Percentiles rank a stretch among this genome's conserved stretches.
Conservation (phyloP, 2,329 filamentous ascomycete genomes). For the Colletotrichum lupini region DNA sequence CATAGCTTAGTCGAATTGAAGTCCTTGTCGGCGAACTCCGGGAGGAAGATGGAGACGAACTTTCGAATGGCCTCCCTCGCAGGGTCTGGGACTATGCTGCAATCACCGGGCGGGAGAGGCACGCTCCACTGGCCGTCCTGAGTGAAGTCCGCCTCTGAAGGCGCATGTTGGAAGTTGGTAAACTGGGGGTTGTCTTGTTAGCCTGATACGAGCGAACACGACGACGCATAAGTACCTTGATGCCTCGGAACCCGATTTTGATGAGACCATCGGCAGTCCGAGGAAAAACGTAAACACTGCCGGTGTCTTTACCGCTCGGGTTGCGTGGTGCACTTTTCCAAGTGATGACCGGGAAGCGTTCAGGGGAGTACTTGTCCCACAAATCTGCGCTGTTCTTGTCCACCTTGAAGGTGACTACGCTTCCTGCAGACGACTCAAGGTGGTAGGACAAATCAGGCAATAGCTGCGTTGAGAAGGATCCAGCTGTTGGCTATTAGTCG, state of each 20-base stretch:
- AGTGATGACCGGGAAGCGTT: slow-evolving; percentile 45
- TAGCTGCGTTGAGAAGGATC: slow-evolving; percentile 45
- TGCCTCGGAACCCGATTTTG: slow-evolving; percentile 45
- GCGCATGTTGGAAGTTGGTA: slow-evolving; percentile 45
- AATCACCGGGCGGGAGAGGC: slow-evolving; percentile 41
- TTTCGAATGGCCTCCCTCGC: slow-evolving; percentile 39
- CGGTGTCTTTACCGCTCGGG: slow-evolving; percentile 42
- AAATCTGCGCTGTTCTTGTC: slow-evolving; percentile 38
- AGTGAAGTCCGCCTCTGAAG: slow-evolving; percentile 40
- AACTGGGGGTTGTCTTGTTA: slow-evolving; percentile 42
- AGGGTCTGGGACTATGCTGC: slow-evolving; percentile 37
- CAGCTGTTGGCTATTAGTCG: slow-evolving; percentile 36
- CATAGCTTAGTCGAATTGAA: slow-evolving; percentile 61
- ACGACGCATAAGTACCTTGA: slow-evolving; percentile 48
- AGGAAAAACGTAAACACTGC: slow-evolving; percentile 43
- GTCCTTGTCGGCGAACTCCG: slow-evolving; percentile 48
- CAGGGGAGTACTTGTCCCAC: slow-evolving; percentile 47
- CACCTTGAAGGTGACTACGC: slow-evolving; percentile 36
- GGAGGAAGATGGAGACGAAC: slow-evolving; percentile 53
- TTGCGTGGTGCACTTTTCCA: slow-evolving; percentile 45
- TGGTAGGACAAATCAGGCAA: slow-evolving; percentile 37
- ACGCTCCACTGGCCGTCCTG: slow-evolving; percentile 46
- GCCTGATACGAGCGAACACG: slow-evolving; percentile 42
- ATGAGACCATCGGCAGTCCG: slow-evolving; percentile 39
- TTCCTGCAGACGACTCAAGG: slow-evolving; percentile 39